Evolutionary conservation across 495 filamentous ascomycete genomes (phyloP).

Genomic region (Sphaerosporella brunnea): DNA sequence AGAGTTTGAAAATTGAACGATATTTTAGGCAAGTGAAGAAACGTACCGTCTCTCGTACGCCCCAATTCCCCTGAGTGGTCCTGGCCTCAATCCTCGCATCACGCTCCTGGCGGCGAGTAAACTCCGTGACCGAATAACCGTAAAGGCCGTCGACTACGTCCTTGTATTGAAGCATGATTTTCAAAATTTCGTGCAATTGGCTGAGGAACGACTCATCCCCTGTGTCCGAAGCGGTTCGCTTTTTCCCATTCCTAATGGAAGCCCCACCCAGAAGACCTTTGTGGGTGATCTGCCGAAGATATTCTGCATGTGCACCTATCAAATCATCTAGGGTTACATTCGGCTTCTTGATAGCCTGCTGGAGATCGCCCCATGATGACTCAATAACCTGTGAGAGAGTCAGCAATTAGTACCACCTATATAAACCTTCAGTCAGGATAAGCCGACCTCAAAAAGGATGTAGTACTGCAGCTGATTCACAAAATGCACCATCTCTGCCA

Average conservation of each 20-base stretch:
- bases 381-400: conserved; percentile 71
- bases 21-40: conserved; percentile 11
- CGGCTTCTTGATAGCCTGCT: conserved; percentile 58
- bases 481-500: conserved; percentile 98
- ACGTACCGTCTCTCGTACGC: conserved; percentile 36
- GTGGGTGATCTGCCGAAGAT: conserved; percentile 84
- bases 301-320: conserved; percentile 75
- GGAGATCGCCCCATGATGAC: conserved; percentile 73
- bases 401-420: not conserved
- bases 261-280: conserved; percentile 78
- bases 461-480: conserved; percentile 96
- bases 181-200: conserved; percentile 81
- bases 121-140: conserved; percentile 81
- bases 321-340: conserved; percentile 86
- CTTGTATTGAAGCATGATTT: conserved; percentile 83
- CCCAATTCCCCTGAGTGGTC: conserved; percentile 46
- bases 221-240: conserved; percentile 20
- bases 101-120: conserved; percentile 72
- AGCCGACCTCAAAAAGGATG: conserved; percentile 63
- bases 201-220: conserved; percentile 53
- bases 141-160: conserved; percentile 90
- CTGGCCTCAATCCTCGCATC: conserved; percentile 52
- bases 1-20: not conserved
- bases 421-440: not conserved
- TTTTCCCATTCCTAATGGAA: conserved; percentile 30